Evolutionary conservation across 2,329 filamentous ascomycete species (phyloP).

Genomic region (Talaromyces sp.): DNA sequence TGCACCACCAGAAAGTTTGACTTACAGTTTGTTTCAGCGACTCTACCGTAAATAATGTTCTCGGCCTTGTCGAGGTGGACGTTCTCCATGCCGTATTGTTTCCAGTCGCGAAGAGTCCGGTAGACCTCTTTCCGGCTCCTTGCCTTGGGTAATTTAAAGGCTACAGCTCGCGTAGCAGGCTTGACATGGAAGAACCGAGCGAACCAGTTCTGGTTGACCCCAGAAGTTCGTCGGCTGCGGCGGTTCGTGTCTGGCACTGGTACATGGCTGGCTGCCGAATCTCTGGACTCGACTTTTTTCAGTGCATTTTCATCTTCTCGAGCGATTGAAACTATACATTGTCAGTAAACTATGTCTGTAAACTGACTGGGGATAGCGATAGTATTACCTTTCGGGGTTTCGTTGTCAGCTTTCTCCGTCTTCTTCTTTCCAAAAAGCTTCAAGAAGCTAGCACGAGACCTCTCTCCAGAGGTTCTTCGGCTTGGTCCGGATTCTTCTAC

Average conservation of each 20-base stretch:
- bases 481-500: slow-evolving; percentile 4
- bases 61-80: slow-evolving; percentile 73
- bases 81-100: slow-evolving; percentile 72
- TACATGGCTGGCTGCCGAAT: slow-evolving; percentile 2
- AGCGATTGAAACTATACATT: background rate
- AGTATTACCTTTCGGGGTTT: slow-evolving; percentile 32
- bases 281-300: slow-evolving; percentile 1
- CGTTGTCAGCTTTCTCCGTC: slow-evolving; percentile 28
- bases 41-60: slow-evolving; percentile 73
- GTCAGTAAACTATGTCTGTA: background rate
- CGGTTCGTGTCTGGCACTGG: slow-evolving; percentile 24
- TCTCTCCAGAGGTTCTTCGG: slow-evolving; percentile 17
- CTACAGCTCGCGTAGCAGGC: slow-evolving; percentile 69
- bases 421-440: slow-evolving; percentile 50
- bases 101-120: slow-evolving; percentile 72
- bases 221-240: slow-evolving; percentile 1
- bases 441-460: slow-evolving; percentile 39
- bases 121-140: slow-evolving; percentile 72
- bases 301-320: background rate
- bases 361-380: background rate
- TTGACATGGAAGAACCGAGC: slow-evolving; percentile 85
- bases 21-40: slow-evolving; percentile 75
- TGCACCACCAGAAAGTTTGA: background rate
- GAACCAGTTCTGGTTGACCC: slow-evolving; percentile 69
- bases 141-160: slow-evolving; percentile 67